phyloP scores from a whole-genome alignment of 2,329 filamentous ascomycete genomes.

The Zymoseptoria ardabiliae region DNA sequence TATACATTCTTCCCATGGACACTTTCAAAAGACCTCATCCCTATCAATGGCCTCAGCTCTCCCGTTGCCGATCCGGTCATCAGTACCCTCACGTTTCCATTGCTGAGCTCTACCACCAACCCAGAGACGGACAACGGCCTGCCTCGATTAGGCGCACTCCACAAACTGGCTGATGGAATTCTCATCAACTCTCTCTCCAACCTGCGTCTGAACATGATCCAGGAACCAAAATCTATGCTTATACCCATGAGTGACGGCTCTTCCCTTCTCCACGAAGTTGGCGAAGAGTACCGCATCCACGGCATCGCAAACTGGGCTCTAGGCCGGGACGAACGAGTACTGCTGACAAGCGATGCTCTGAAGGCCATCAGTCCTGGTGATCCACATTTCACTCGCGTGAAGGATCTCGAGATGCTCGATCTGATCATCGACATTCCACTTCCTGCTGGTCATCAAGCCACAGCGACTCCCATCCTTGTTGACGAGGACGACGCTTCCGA shows the following conservation, averaged over 20 bases:
- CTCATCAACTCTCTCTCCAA: slow-evolving; percentile 55
- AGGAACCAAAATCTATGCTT: slow-evolving; percentile 38
- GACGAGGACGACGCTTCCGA: slow-evolving; percentile 7
- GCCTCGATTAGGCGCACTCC: slow-evolving; percentile 38
- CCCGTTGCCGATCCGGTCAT: slow-evolving; percentile 64
- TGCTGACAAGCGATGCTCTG: slow-evolving; percentile 64
- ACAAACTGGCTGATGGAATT: slow-evolving; percentile 53
- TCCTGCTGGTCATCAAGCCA: not conserved
- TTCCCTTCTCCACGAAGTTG: slow-evolving; percentile 33
- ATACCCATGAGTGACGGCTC: slow-evolving; percentile 4
- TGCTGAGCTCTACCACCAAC: slow-evolving; percentile 27
- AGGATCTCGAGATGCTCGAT: slow-evolving; percentile 66
- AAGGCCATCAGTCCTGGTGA: slow-evolving; percentile 66
- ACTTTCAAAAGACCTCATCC: slow-evolving; percentile 66
- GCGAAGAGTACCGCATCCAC: slow-evolving; percentile 60
- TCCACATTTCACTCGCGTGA: slow-evolving; percentile 72
- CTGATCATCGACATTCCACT: slow-evolving; percentile 53
- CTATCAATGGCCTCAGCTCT: slow-evolving; percentile 68
- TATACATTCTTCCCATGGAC: slow-evolving; percentile 93
- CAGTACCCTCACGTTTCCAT: slow-evolving; percentile 61
- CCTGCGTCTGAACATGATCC: slow-evolving; percentile 58
- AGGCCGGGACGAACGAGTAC: slow-evolving; percentile 80
- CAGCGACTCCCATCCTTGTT: not conserved
- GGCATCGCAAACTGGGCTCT: slow-evolving; percentile 74
- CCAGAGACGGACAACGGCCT: slow-evolving; percentile 12